Evolutionary conservation across 2,329 filamentous ascomycete genomes (phyloP).

Genomic region (Ustilaginoidea virens): DNA sequence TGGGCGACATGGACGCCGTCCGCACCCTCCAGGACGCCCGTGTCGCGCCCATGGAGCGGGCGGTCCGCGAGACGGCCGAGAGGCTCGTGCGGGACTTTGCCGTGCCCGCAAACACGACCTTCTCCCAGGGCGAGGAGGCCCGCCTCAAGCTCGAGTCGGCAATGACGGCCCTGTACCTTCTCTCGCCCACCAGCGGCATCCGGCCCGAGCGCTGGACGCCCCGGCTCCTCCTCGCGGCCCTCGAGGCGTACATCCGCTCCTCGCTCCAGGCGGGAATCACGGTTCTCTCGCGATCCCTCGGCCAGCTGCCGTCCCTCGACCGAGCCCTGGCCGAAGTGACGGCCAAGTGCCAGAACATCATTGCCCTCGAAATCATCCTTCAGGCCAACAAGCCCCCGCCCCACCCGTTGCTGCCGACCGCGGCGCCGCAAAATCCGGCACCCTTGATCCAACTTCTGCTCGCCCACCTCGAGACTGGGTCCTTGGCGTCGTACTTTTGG

Average conservation of each 20-base stretch:
- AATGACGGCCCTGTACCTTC: conserved; percentile 60
- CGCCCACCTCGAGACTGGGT: conserved; percentile 69
- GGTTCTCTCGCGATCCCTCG: conserved; percentile 58
- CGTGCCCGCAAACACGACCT: conserved; percentile 41
- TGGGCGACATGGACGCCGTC: conserved; percentile 61
- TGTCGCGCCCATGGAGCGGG: conserved; percentile 55
- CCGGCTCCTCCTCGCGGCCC: conserved; percentile 53
- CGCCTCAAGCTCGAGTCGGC: conserved; percentile 61
- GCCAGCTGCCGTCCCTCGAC: conserved; percentile 68
- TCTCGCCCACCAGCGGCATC: conserved; percentile 50
- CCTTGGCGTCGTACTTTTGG: conserved; percentile 87
- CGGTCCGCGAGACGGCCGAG: conserved; percentile 58
- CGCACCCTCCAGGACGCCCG: conserved; percentile 55
- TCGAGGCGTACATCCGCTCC: conserved; percentile 72
- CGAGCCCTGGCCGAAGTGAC: conserved; percentile 69
- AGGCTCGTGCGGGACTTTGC: conserved; percentile 74
- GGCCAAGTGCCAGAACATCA: conserved; percentile 74
- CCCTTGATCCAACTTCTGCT: conserved; percentile 60
- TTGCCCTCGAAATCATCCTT: conserved; percentile 72
- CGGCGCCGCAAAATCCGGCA: conserved; percentile 20
- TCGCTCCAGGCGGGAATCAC: conserved; percentile 66
- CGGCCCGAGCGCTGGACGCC: conserved; percentile 46
- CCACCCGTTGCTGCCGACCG: conserved; percentile 46
- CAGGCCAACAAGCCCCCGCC: conserved; percentile 48
- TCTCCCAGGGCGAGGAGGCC: conserved; percentile 55